phyloP scores from a whole-genome alignment of 257 asterid genomes.

The Fraxinus anomala region DNA sequence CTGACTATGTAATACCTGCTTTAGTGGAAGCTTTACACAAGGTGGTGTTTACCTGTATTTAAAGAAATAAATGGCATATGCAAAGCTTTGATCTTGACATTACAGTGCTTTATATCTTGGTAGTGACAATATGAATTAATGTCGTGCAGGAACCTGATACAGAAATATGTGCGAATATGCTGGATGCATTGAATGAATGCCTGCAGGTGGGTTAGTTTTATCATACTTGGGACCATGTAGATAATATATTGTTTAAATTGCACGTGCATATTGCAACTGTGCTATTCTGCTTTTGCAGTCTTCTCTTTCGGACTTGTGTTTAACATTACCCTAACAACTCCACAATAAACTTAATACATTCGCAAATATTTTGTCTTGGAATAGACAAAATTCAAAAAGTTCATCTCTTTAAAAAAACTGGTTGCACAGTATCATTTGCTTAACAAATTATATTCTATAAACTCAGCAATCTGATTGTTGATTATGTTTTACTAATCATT shows the following conservation, averaged over 20 bases:
- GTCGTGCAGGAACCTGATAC: constrained; percentile 88
- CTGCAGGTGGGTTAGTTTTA: constrained; percentile 59
- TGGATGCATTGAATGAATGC: constrained; percentile 91
- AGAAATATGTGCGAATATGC: constrained; percentile 82
- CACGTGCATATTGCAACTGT: not conserved
- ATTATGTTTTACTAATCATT: not conserved
- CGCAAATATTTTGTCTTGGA: constrained; percentile 20
- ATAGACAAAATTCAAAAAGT: constrained; percentile 7
- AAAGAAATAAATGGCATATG: not conserved
- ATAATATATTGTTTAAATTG: constrained; percentile 16
- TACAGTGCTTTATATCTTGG: constrained; percentile 21
- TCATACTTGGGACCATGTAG: not conserved
- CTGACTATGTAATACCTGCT: constrained; percentile 76
- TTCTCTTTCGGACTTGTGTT: not conserved
- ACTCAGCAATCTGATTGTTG: not conserved
- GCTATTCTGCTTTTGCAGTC: not conserved
- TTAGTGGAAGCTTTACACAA: constrained; percentile 86
- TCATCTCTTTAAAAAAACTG: constrained; percentile 8
- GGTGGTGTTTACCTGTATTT: constrained; percentile 39
- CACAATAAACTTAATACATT: not conserved
- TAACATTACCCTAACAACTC: not conserved
- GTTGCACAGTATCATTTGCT: not conserved
- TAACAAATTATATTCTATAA: not conserved
- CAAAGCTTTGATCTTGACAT: not conserved
- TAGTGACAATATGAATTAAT: constrained; percentile 30